phyloP scores from a whole-genome alignment of 108 stramenopile species.

The Fragilariopsis cylindrus region DNA sequence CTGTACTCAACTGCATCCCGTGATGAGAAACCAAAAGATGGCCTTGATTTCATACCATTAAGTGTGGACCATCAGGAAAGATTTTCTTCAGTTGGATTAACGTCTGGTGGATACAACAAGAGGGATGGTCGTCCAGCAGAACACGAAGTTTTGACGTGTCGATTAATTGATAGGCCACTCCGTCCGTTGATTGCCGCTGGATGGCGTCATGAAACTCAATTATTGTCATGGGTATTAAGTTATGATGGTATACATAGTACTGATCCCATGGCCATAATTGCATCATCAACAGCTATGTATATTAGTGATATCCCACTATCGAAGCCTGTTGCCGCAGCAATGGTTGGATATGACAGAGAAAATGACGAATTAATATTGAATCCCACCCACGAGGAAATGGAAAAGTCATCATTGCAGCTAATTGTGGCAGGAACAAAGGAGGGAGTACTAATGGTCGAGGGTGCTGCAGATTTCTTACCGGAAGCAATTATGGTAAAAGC shows the following conservation, averaged over 20 bases:
- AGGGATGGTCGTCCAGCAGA: constrained; percentile 90
- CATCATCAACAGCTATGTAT: constrained; percentile 68
- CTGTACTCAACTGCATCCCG: constrained; percentile 72
- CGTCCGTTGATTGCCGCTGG: constrained; percentile 89
- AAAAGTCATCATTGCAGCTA: constrained; percentile 60
- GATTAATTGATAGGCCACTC: constrained; percentile 94
- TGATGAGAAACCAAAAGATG: constrained; percentile 54
- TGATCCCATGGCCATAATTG: constrained; percentile 79
- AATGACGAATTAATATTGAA: constrained; percentile 61
- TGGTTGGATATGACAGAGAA: constrained; percentile 69
- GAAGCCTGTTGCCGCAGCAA: constrained; percentile 78
- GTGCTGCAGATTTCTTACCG: constrained; percentile 87
- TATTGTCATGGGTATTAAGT: constrained; percentile 89
- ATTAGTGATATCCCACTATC: constrained; percentile 71
- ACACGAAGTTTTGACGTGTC: constrained; percentile 87
- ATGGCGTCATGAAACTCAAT: constrained; percentile 94
- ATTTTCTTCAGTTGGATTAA: constrained; percentile 84
- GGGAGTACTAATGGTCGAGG: constrained; percentile 94
- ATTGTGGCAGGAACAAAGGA: constrained; percentile 88
- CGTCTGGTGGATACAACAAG: constrained; percentile 83
- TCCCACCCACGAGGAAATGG: constrained; percentile 74
- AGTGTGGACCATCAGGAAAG: constrained; percentile 94
- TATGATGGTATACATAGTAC: constrained; percentile 77
- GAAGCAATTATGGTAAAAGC: constrained; percentile 87
- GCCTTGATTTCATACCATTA: constrained; percentile 89